A percentile compares a stretch with the other conserved stretches of the same genome.
Conservation (phyloP, 2,329 filamentous ascomycete genomes). For the Fusarium haematococcum region DNA sequence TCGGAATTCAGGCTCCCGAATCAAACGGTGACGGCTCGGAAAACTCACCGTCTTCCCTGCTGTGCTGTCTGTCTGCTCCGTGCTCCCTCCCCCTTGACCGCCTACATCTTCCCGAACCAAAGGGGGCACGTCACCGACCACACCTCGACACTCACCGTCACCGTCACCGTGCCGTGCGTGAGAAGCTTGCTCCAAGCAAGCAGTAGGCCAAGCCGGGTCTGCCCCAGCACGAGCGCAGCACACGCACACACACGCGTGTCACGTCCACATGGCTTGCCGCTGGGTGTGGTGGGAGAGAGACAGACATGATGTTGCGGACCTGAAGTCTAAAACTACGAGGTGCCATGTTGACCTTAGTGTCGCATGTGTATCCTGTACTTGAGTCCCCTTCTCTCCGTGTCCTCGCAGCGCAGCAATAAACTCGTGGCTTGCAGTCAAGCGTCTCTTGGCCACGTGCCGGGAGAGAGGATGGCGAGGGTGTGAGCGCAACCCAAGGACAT, state of each 20-base stretch:
- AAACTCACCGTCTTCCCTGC: background rate
- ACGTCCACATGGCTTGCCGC: constrained; percentile 3
- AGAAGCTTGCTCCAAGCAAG: background rate
- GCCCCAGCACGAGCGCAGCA: background rate
- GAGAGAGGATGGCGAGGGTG: constrained; percentile 21
- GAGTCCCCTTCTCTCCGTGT: constrained; percentile 15
- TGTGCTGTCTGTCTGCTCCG: background rate
- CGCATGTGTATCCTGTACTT: constrained; percentile 29
- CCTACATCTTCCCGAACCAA: background rate
- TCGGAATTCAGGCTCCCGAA: background rate
- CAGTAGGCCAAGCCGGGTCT: background rate
- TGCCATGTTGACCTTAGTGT: too few relatives aligned
- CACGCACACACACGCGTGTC: background rate
- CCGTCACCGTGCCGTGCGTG: background rate
- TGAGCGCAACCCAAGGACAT: constrained; percentile 8
- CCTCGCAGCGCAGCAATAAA: background rate
- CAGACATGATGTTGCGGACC: background rate
- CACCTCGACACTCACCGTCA: constrained; percentile 9
- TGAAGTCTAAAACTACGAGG: background rate
- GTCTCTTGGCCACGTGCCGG: constrained; percentile 39
- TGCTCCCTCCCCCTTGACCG: background rate
- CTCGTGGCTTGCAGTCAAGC: constrained; percentile 33
- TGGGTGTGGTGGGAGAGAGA: background rate
- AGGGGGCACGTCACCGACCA: constrained; percentile 25
- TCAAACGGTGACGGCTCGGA: background rate